These are phyloP conservation scores for Coemansia sp. DNA, from an alignment of 192 early-diverging fungal genomes.

Conservation along the genomic window DNA sequence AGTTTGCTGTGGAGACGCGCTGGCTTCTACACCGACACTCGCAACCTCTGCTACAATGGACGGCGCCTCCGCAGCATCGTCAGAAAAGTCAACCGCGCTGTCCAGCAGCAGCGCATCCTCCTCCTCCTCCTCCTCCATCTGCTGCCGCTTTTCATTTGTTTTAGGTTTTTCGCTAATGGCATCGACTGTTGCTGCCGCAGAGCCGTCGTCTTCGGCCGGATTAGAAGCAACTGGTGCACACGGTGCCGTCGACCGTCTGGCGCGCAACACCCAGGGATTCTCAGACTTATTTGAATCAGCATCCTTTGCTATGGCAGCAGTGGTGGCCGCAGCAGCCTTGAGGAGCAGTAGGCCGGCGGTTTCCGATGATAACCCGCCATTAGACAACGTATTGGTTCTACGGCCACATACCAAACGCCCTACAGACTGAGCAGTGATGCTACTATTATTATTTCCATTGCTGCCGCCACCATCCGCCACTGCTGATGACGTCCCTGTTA, in stretches of 20 bases:
- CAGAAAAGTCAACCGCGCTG: slow-evolving; percentile 24
- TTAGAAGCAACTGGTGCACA: not conserved
- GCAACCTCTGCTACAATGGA: not conserved
- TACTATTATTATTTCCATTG: slow-evolving; percentile 5
- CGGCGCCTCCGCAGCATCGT: slow-evolving; percentile 3
- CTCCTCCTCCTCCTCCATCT: slow-evolving; percentile 4
- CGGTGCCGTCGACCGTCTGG: slow-evolving; percentile 13
- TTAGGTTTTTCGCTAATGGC: not conserved
- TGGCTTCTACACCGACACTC: not conserved
- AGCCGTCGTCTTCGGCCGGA: not conserved
- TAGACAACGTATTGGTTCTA: not conserved
- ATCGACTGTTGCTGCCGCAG: not conserved
- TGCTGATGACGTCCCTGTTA: not conserved
- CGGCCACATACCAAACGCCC: slow-evolving; percentile 11
- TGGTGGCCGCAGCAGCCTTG: not conserved
- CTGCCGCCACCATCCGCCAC: not conserved
- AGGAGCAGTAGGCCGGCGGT: not conserved
- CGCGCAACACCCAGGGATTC: slow-evolving; percentile 10
- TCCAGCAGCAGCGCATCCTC: slow-evolving; percentile 20
- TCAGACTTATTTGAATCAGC: not conserved
- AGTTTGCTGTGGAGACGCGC: not conserved
- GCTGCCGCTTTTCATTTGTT: not conserved
- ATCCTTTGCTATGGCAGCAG: not conserved
- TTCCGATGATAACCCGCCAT: not conserved
- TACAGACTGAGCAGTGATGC: not conserved